These are phyloP conservation scores for Tribonema minus DNA, from an alignment of 108 stramenopile genomes.

Conservation along the genomic window DNA sequence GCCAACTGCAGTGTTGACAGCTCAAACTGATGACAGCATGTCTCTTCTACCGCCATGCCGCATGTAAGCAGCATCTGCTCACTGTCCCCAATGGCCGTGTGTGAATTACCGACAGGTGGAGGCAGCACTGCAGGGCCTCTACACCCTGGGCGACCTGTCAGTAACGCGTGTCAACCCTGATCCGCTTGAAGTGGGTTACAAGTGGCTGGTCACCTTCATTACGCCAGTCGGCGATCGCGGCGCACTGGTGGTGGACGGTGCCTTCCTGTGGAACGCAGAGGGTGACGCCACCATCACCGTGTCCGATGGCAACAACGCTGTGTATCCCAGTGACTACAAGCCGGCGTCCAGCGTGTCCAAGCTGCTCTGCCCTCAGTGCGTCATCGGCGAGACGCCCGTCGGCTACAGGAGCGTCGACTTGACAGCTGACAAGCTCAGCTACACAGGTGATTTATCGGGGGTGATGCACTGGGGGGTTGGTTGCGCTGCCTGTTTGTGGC, in stretches of 20 bases:
- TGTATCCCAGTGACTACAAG: too few relatives aligned
- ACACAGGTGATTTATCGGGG: too few relatives aligned
- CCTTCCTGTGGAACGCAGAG: slow-evolving; percentile 41
- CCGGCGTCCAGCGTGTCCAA: slow-evolving; percentile 17
- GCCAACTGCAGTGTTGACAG: too few relatives aligned
- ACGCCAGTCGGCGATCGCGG: slow-evolving; percentile 61
- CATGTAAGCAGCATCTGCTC: too few relatives aligned
- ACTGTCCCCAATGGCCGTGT: too few relatives aligned
- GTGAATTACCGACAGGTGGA: too few relatives aligned
- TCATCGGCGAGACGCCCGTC: slow-evolving; percentile 65
- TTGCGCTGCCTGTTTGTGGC: too few relatives aligned
- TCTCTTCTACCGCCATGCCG: too few relatives aligned
- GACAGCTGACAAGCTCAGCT: slow-evolving; percentile 42
- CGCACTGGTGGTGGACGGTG: slow-evolving; percentile 56
- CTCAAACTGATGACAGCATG: too few relatives aligned
- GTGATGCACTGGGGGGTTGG: too few relatives aligned
- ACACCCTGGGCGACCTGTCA: slow-evolving; percentile 37
- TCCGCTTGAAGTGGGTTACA: not conserved
- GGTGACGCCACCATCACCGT: slow-evolving; percentile 46
- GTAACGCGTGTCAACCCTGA: slow-evolving; percentile 19
- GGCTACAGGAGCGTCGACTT: slow-evolving; percentile 59
- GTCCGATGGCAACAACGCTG: slow-evolving; percentile 63
- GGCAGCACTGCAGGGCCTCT: slow-evolving; percentile 58
- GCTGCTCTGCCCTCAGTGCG: slow-evolving; percentile 21
- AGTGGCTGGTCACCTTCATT: slow-evolving; percentile 54